Percentiles rank a stretch among this genome's conserved stretches.
Evolutionary conservation across 2,329 filamentous ascomycete genomes (phyloP).

Genomic region (Fusarium sacchari): DNA sequence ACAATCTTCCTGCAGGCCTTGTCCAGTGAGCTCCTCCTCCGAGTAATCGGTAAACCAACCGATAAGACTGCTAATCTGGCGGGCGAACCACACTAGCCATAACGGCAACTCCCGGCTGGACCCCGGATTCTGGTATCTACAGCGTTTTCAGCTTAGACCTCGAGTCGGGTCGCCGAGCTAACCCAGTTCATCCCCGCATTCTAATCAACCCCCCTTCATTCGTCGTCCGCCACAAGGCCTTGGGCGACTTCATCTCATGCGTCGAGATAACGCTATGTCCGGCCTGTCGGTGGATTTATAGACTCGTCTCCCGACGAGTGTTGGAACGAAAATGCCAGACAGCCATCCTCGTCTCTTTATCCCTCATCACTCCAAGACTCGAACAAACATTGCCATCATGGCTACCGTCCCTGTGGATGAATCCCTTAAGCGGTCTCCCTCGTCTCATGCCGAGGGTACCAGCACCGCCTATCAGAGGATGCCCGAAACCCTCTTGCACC

Average conservation of each 20-base stretch:
- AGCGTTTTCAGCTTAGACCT: not conserved
- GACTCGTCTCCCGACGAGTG: not conserved
- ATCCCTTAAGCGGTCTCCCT: not conserved
- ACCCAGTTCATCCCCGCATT: not conserved
- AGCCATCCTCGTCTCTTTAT: not conserved
- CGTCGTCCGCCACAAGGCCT: not conserved
- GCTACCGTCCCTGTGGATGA: constrained; percentile 7
- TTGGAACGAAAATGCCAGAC: no score
- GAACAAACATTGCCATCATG: not conserved
- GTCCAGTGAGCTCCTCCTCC: constrained; percentile 6
- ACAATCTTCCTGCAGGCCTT: not conserved
- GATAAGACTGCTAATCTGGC: constrained; percentile 3
- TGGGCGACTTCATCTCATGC: not conserved
- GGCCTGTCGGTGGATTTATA: constrained; percentile 9
- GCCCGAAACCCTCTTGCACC: constrained; percentile 15
- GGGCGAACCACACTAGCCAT: not conserved
- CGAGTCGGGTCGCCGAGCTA: not conserved
- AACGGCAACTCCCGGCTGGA: constrained; percentile 1
- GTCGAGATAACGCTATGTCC: constrained; percentile 10
- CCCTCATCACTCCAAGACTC: not conserved
- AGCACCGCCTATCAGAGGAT: constrained; percentile 17
- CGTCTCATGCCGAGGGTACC: constrained; percentile 13
- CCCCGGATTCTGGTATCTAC: constrained; percentile 7
- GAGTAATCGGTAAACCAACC: not conserved
- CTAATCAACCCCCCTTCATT: constrained; percentile 4